Evolutionary conservation across 1,284 basidiomycete species (phyloP), one percentile per base, ranked within the genome.

Genomic region (Cryptococcus hybrid): DNA sequence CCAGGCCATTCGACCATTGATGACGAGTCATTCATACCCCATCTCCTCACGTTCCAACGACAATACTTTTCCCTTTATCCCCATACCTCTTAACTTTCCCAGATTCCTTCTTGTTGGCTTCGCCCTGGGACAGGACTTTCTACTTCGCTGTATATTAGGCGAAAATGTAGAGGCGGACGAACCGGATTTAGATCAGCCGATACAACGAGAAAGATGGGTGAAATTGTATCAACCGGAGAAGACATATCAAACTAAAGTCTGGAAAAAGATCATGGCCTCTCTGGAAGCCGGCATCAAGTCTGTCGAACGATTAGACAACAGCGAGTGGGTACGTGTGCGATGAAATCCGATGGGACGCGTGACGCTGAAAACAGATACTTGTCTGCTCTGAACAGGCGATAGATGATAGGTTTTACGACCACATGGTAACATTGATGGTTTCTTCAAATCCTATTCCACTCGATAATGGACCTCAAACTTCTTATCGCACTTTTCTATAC

Each of bases 401-500:
- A 11, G 68, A 76, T 53, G 74, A 76, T 47, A 42, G 59, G 49
- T 64, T 77, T 50, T 76, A 76, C 53, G 68, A 73, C n/a, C 55
- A 62, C 6, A 57, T 75, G 12, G 62, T 73, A 9, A 61, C 54
- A 2, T 51, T 72, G 7, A 74, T 76, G 68, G 66, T 66, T 13
- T 56, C 51, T 8, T 44, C 46, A n/a, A 18, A 35, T 38, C n/a
- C n/a, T n/a, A n/a, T n/a, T n/a, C 13, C 37, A 54, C 11, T 42
- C 7, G 11, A 11, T 15, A n/a, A 39, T 39, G 54, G 34, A 13
- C 75, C 75, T 3, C 58, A 62, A 40, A 60, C 68, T 30, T 77
- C 76, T 5, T 74, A 67, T 64, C 71, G 78, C 59, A 77, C 77
- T 1, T 79, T 78, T 61, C 67, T 78, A 35, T 79, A 77, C 59